A percentile compares a stretch with the other conserved stretches of the same genome.
These are phyloP conservation scores for Eragrostis tef DNA, from an alignment of 202 grass and related monocot species.

Conservation along the genomic window DNA sequence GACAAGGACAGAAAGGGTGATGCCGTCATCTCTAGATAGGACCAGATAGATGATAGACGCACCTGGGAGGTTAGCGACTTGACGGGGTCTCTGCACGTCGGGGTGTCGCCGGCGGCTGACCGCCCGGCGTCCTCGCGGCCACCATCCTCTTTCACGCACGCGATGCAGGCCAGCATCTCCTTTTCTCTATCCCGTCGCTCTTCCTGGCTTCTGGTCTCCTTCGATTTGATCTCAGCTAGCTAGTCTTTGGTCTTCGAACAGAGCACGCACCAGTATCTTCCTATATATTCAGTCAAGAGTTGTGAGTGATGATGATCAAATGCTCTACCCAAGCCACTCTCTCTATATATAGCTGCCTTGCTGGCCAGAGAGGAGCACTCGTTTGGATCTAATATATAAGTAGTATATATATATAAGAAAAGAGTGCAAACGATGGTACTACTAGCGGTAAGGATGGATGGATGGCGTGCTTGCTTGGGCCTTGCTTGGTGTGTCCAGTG, in stretches of 20 bases:
- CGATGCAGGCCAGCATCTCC: constrained; percentile 72
- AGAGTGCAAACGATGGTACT: too few species aligned
- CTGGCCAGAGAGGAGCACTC: background rate
- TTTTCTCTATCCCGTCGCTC: background rate
- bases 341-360: background rate
- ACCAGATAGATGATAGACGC: background rate
- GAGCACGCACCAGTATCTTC: too few species aligned
- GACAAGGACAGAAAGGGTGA: too few species aligned
- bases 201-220: background rate
- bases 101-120: constrained; percentile 28
- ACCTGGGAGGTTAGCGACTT: constrained; percentile 75
- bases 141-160: constrained; percentile 58
- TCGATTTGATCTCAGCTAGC: background rate
- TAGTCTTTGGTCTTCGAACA: too few species aligned
- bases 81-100: constrained; percentile 62
- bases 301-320: too few species aligned
- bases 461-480: background rate
- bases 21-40: too few species aligned
- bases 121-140: constrained; percentile 30
- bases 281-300: too few species aligned
- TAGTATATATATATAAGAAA: background rate
- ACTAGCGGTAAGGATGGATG: background rate
- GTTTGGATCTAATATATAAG: background rate
- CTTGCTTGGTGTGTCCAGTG: background rate
- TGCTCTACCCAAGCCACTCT: background rate